Percentiles rank a stretch among this genome's conserved stretches.
Evolutionary conservation across 306 rosid species (phyloP).

Genomic region (Cicer cuneatum): DNA sequence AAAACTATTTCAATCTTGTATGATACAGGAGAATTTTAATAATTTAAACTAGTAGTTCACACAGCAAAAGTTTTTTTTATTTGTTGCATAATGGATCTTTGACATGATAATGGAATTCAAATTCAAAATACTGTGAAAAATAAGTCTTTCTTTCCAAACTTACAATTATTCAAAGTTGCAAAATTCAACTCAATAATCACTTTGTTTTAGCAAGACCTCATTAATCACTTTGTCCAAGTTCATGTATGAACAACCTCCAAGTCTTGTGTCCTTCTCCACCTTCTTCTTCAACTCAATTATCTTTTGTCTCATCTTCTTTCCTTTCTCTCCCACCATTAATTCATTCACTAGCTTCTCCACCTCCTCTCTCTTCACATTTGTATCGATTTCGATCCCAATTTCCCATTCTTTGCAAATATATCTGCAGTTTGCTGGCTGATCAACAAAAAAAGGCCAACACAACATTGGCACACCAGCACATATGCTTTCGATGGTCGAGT

Average conservation of each 20-base stretch:
- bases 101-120: neutral
- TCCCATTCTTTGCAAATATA: constrained; percentile 39
- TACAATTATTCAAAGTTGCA: too few species aligned
- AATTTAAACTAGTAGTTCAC: too few species aligned
- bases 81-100: neutral
- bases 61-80: too few species aligned
- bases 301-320: constrained; percentile 44
- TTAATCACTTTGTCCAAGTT: constrained; percentile 38
- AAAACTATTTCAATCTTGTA: neutral
- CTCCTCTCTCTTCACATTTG: constrained; percentile 42
- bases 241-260: constrained; percentile 37
- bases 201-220: constrained; percentile 34
- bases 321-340: constrained; percentile 50
- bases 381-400: constrained; percentile 45
- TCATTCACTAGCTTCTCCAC: constrained; percentile 47
- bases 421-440: constrained; percentile 41
- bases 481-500: constrained; percentile 44
- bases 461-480: constrained; percentile 47
- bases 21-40: too few species aligned
- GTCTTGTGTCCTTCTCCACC: constrained; percentile 37
- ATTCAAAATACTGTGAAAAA: too few species aligned
- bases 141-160: too few species aligned
- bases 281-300: constrained; percentile 32
- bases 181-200: too few species aligned
- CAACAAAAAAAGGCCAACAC: constrained; percentile 48